phyloP scores from a whole-genome alignment of 176 grass and related monocot species.

The Chrysopogon serrulatus region DNA sequence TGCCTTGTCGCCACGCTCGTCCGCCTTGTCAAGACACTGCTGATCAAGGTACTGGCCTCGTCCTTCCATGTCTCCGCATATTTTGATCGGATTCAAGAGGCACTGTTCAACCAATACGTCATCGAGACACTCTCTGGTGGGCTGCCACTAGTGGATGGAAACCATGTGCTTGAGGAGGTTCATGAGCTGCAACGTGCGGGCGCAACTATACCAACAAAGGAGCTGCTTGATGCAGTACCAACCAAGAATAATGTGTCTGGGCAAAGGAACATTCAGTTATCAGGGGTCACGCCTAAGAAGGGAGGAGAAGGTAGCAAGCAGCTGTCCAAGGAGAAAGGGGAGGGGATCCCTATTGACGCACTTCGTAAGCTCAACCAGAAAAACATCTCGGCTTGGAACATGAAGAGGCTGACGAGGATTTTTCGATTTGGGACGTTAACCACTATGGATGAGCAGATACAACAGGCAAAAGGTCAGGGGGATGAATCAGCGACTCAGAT shows the following conservation, averaged over 20 bases:
- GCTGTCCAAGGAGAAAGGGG: conserved; percentile 34
- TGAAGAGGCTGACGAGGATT: conserved; percentile 73
- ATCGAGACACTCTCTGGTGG: conserved; percentile 75
- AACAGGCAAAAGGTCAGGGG: conserved; percentile 29
- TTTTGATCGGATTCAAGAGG: conserved; percentile 86
- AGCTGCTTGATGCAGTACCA: conserved; percentile 32
- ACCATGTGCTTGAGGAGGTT: conserved; percentile 54
- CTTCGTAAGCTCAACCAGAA: conserved; percentile 74
- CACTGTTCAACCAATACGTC: conserved; percentile 74
- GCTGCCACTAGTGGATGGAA: conserved; percentile 54
- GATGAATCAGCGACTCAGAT: conserved; percentile 63
- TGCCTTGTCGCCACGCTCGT: conserved; percentile 58
- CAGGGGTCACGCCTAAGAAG: conserved; percentile 35
- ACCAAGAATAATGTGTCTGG: conserved; percentile 39
- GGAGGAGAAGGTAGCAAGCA: conserved; percentile 41
- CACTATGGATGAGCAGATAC: conserved; percentile 73
- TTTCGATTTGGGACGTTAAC: conserved; percentile 55
- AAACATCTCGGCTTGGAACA: conserved; percentile 82
- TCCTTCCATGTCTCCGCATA: conserved; percentile 82
- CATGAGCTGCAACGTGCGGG: conserved; percentile 60
- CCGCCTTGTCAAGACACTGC: conserved; percentile 67
- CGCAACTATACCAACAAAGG: conserved; percentile 47
- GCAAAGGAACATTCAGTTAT: conserved; percentile 34
- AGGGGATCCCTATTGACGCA: conserved; percentile 54
- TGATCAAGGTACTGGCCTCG: conserved; percentile 79